Conservation (phyloP, 2,329 filamentous ascomycete genomes). For the Trichoderma breve region DNA sequence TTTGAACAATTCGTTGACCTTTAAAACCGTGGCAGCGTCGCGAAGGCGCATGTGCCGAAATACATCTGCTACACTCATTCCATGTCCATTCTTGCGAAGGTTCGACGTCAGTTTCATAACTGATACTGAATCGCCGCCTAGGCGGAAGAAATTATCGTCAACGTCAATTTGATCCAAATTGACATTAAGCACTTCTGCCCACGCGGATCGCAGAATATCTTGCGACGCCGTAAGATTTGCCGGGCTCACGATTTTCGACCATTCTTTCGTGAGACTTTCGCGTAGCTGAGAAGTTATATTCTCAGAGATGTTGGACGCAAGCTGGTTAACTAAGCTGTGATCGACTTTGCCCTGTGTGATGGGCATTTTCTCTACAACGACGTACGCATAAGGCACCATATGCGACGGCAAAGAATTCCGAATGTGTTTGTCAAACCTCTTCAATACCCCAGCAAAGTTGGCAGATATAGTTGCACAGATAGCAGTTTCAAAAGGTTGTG, state of each 20-base stretch:
- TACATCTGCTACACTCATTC: slow-evolving; percentile 29
- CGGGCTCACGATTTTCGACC: background rate
- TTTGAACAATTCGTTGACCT: slow-evolving; percentile 17
- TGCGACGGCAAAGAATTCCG: background rate
- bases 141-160: slow-evolving; percentile 34
- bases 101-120: slow-evolving; percentile 31
- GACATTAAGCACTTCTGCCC: slow-evolving; percentile 20
- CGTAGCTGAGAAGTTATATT: background rate
- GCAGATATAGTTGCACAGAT: background rate
- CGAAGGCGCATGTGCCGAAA: slow-evolving; percentile 31
- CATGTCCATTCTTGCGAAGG: slow-evolving; percentile 26
- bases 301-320: background rate
- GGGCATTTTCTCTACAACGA: slow-evolving; percentile 32
- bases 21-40: slow-evolving; percentile 26
- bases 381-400: slow-evolving; percentile 21
- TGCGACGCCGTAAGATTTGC: background rate
- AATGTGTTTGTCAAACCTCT: background rate
- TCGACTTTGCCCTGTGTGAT: slow-evolving; percentile 27
- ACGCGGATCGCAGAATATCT: background rate
- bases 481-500: background rate
- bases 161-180: slow-evolving; percentile 30
- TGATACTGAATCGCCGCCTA: slow-evolving; percentile 31
- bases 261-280: background rate
- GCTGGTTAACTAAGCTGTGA: background rate
- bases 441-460: background rate